Evolutionary conservation across 2,329 filamentous ascomycete species (phyloP), one percentile per base, ranked within the genome.

Genomic region (Aspergillus jensenii): DNA sequence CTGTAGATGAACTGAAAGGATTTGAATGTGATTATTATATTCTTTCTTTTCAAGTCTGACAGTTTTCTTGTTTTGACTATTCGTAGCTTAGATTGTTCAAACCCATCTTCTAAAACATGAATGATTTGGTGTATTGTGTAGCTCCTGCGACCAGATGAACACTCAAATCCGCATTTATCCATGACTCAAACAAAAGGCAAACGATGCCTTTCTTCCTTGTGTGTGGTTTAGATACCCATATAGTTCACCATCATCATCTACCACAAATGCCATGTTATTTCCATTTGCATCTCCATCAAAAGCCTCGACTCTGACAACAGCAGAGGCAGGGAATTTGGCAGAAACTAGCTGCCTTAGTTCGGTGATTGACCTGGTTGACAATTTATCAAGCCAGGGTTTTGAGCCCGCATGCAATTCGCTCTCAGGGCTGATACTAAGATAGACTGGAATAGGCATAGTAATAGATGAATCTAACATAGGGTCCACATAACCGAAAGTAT

Each of bases 231-330:
- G 73, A 73, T 93, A 93, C 0, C 87, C 87, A 59, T 82, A 82
- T 61, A 95, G 71, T 74, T 93, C 89, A 61, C 86, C 84, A 65
- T 93, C 88, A 41, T 87, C 82, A 55, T 87, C 87, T 65, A 93
- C 87, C 55, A 81, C 76, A 66, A 90, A 82, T 15, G 78, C 78
- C 45, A 89, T 78, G 67, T 90, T 88, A 50, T 80, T 80, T 5
- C 84, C 86, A 62, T 80, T 80, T 14, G 76, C 79, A 66, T 85
- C 81, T 66, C 83, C 84, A 51, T 90, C 79, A 25, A 90, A 74
- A 2, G 89, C 90, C 65, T 91, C 85, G 15, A 92, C 80, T 27
- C 81, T 82, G 35, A 82, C 75, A 51, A 88, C 84, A 14, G 82
- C 68, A 0, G 82, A 81, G 6, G 84, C 84, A 0, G 86, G 84